Conservation (phyloP, 345 rosid genomes). For the Acer negundo region DNA sequence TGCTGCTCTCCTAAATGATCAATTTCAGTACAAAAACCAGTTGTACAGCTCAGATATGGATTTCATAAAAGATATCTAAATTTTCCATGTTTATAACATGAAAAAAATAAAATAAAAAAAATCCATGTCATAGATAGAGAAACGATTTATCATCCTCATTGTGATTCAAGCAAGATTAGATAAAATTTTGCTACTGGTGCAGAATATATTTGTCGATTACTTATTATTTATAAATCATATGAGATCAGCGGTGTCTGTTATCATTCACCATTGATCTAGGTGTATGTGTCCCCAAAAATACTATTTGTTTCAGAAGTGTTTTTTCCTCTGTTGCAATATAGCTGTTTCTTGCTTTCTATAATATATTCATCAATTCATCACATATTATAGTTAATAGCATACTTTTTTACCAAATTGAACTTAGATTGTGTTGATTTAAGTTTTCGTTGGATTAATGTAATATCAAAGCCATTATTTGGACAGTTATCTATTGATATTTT, state of each 20-base stretch:
- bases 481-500: constrained; percentile 13
- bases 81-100: background rate
- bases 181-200: background rate
- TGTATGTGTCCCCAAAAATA: background rate
- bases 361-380: background rate
- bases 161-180: background rate
- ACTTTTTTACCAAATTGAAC: constrained; percentile 6
- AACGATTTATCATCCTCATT: background rate
- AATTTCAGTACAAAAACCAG: background rate
- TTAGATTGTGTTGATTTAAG: constrained; percentile 2
- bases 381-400: background rate
- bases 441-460: background rate
- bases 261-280: background rate
- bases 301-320: background rate
- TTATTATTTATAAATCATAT: background rate
- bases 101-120: background rate
- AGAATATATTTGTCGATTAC: background rate
- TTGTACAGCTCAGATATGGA: background rate
- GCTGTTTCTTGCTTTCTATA: background rate
- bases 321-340: background rate
- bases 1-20: background rate
- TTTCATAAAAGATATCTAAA: constrained; percentile 1
- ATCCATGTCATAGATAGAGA: background rate
- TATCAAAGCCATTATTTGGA: constrained; percentile 1
- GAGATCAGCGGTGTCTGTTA: background rate